phyloP scores from a whole-genome alignment of 805 yeast genomes.

The Yarrowia osloensis region DNA sequence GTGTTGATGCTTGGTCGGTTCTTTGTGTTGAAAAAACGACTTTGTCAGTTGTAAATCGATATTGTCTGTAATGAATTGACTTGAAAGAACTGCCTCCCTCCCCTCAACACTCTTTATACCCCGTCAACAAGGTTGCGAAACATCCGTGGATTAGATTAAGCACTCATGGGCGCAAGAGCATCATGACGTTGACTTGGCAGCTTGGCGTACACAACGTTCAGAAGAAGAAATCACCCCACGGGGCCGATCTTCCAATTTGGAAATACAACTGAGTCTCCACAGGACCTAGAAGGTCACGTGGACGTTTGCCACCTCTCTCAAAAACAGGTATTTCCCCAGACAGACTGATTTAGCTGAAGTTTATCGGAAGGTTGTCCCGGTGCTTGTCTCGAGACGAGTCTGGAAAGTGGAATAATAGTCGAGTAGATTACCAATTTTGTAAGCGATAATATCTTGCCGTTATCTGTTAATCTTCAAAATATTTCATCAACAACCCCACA shows the following conservation, averaged over 20 bases:
- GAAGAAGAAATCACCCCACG: neutral
- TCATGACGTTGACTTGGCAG: neutral
- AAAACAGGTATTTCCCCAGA: neutral
- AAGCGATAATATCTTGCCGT: neutral
- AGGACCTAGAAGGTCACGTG: neutral
- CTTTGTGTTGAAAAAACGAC: neutral
- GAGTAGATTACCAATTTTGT: neutral
- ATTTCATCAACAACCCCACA: neutral
- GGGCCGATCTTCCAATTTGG: neutral
- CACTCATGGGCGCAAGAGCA: neutral
- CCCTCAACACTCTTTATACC: neutral
- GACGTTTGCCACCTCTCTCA: no score
- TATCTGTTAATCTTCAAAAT: neutral
- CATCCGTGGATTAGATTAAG: neutral
- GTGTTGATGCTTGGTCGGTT: neutral
- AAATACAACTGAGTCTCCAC: neutral
- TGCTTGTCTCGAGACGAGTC: neutral
- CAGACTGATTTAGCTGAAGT: neutral
- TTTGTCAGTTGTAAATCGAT: neutral
- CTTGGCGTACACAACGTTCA: neutral
- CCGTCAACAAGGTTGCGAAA: neutral
- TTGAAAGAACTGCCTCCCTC: neutral
- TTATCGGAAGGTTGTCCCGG: neutral
- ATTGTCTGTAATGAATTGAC: neutral
- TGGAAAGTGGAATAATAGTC: neutral